Conservation (phyloP, 192 early-diverging fungal genomes). For the Coemansia javaensis region DNA sequence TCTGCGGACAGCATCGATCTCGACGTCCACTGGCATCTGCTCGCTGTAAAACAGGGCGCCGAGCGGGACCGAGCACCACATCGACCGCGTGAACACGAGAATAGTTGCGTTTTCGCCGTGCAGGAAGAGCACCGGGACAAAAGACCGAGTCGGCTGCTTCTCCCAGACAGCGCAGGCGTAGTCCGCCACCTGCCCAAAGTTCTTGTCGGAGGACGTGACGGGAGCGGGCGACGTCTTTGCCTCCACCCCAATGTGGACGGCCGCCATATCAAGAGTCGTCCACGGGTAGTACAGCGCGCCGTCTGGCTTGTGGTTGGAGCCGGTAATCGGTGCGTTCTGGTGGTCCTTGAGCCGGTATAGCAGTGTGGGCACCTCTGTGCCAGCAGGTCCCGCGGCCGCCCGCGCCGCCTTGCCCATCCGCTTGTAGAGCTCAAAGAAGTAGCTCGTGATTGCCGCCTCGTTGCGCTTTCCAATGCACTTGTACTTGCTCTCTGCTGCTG, state of each 20-base stretch:
- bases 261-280: not conserved
- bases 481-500: no score
- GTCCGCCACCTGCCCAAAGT: conserved; percentile 4
- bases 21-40: fast-evolving
- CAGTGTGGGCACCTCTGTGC: not conserved
- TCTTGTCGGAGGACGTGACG: not conserved
- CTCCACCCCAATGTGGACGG: not conserved
- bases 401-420: no score
- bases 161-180: conserved; percentile 1
- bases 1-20: not conserved
- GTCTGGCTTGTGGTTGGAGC: no score
- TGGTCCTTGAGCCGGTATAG: no score
- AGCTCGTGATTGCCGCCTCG: no score
- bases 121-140: conserved; percentile 8
- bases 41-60: not conserved
- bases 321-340: no score
- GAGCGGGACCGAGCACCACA: not conserved
- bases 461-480: no score
- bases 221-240: not conserved
- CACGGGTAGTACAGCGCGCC: no score
- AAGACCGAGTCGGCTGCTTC: not conserved
- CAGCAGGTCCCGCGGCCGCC: no score
- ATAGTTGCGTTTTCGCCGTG: not conserved
- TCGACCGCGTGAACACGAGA: conserved; percentile 3
- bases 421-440: no score